phyloP scores from a whole-genome alignment of 1,284 basidiomycete species.

The Ganoderma multipileum region DNA sequence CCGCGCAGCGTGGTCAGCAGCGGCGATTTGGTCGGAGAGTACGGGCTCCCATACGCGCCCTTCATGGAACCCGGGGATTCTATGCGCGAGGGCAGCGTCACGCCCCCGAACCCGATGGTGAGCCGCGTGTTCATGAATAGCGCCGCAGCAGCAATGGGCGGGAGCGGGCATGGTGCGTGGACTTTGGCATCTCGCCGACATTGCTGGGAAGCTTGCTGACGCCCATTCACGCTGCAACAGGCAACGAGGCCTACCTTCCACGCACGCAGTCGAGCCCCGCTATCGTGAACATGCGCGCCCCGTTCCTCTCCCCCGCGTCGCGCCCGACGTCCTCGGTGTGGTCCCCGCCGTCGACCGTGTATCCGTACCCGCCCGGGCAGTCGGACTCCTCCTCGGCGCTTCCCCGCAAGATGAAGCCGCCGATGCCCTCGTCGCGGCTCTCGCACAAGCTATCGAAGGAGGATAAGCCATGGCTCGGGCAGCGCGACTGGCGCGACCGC shows the following conservation, averaged over 20 bases:
- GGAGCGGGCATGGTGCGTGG: conserved; percentile 23
- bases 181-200: not conserved
- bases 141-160: conserved; percentile 48
- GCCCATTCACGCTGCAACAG: conserved; percentile 7
- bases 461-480: conserved; percentile 70
- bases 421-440: conserved; percentile 56
- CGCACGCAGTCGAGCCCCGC: conserved; percentile 44
- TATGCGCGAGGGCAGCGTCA: conserved; percentile 32
- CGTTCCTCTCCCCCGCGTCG: conserved; percentile 72
- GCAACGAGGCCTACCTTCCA: conserved; percentile 41
- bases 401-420: conserved; percentile 49
- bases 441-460: conserved; percentile 51
- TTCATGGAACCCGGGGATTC: conserved; percentile 49
- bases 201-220: conserved; percentile 8
- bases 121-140: conserved; percentile 52
- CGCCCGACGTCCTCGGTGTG: conserved; percentile 65
- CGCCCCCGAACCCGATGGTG: conserved; percentile 38
- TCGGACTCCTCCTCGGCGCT: conserved; percentile 43
- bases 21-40: conserved; percentile 30
- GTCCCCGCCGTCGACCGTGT: conserved; percentile 58
- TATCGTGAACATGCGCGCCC: conserved; percentile 60
- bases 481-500: conserved; percentile 55
- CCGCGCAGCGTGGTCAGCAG: conserved; percentile 17
- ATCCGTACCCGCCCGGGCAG: conserved; percentile 39
- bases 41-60: conserved; percentile 56